These are phyloP conservation scores for Xylariaceae sp. DNA, from an alignment of 2,329 filamentous ascomycete species.

Conservation along the genomic window DNA sequence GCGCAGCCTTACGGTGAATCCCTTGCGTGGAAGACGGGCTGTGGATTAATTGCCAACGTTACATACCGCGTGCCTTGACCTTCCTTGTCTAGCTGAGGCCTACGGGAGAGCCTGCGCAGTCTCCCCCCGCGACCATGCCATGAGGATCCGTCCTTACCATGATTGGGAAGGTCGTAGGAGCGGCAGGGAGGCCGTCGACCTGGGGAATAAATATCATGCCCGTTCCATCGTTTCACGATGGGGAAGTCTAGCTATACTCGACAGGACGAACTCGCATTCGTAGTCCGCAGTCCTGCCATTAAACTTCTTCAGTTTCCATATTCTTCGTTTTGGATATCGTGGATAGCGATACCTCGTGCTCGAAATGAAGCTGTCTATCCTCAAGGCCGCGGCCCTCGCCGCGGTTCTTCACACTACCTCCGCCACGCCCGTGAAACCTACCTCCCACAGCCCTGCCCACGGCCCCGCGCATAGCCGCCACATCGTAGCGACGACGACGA, in stretches of 20 bases:
- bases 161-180: background rate
- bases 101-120: background rate
- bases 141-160: background rate
- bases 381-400: constrained; percentile 19
- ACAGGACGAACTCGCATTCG: too few relatives aligned
- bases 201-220: background rate
- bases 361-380: constrained; percentile 12
- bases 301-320: background rate
- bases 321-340: background rate
- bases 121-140: background rate
- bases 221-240: background rate
- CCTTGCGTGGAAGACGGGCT: background rate
- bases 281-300: too few relatives aligned
- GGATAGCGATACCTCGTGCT: background rate
- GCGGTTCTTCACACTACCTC: constrained; percentile 9
- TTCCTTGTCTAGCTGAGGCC: constrained; percentile 10
- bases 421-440: constrained; percentile 8
- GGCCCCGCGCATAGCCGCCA: constrained; percentile 3
- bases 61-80: background rate
- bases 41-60: background rate
- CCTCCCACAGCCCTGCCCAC: too few relatives aligned
- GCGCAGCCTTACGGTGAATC: background rate
- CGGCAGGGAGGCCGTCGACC: background rate
- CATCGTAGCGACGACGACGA: constrained; percentile 16
- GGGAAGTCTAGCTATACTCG: background rate